Percentiles rank a stretch among this genome's conserved stretches.
phyloP scores from a whole-genome alignment of 2,329 filamentous ascomycete genomes.

The Rosellinia necatrix region DNA sequence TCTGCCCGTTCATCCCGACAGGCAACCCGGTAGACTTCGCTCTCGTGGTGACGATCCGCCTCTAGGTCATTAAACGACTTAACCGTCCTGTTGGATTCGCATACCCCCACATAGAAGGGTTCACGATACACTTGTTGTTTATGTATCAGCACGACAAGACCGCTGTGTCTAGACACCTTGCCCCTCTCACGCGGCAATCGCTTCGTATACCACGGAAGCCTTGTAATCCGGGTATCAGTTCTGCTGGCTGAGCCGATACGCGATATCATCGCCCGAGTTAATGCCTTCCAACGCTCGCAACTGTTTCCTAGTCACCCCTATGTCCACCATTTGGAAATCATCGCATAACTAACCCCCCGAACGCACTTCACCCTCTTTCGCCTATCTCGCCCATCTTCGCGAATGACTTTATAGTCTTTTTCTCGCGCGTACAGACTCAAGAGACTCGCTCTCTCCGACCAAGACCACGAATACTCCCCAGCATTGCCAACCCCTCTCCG shows the following conservation, averaged over 20 bases:
- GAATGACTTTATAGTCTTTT: conserved; percentile 37
- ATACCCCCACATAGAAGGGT: conserved; percentile 41
- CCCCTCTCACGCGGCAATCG: conserved; percentile 93
- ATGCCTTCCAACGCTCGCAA: conserved; percentile 61
- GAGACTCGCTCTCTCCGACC: conserved; percentile 32
- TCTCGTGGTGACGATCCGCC: conserved; percentile 24
- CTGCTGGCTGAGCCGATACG: conserved; percentile 78
- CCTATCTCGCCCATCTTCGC: conserved; percentile 39
- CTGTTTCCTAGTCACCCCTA: conserved; percentile 56
- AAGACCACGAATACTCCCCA: conserved; percentile 12
- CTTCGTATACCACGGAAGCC: conserved; percentile 96
- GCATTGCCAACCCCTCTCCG: conserved; percentile 23
- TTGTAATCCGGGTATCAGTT: conserved; percentile 86
- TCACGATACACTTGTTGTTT: conserved; percentile 67
- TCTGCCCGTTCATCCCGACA: conserved; percentile 20
- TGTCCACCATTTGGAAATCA: conserved; percentile 59
- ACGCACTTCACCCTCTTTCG: conserved; percentile 47
- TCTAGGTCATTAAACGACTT: conserved; percentile 17
- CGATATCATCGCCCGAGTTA: conserved; percentile 51
- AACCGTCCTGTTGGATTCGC: conserved; percentile 22
- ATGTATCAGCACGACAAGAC: conserved; percentile 96
- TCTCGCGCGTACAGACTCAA: conserved; percentile 29
- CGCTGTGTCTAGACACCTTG: conserved; percentile 85
- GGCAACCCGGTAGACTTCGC: conserved; percentile 2
- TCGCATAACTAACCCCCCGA: conserved; percentile 59